phyloP scores from a whole-genome alignment of 352 stramenopile genomes.

The Pythium guiyangense region DNA sequence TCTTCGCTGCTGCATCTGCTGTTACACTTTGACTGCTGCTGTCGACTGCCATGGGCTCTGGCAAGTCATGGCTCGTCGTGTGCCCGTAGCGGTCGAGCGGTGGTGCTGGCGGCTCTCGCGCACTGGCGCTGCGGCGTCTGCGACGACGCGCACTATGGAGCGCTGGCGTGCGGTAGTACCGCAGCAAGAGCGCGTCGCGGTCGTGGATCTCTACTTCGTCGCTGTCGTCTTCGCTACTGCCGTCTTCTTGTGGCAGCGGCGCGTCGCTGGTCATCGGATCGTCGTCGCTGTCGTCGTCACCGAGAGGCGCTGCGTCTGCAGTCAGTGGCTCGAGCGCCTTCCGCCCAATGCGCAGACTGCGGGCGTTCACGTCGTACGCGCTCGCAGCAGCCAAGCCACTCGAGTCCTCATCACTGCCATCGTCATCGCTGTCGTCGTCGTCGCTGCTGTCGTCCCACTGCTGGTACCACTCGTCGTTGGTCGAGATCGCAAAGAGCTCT shows the following conservation, averaged over 20 bases:
- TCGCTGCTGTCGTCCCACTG: constrained; percentile 53
- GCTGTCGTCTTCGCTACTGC: background rate
- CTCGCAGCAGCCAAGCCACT: background rate
- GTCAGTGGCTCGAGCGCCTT: background rate
- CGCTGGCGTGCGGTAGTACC: constrained; percentile 28
- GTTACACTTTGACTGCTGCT: background rate
- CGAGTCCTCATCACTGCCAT: background rate
- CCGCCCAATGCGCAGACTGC: background rate
- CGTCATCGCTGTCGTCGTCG: constrained; percentile 4
- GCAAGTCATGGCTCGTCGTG: background rate
- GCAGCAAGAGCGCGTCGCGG: constrained; percentile 33
- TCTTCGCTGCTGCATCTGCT: background rate
- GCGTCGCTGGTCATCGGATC: background rate
- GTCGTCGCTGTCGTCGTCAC: constrained; percentile 15
- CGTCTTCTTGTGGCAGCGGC: background rate
- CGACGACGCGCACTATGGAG: no score
- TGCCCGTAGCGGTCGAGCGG: no score
- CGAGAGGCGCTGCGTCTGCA: no score
- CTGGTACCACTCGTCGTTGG: constrained; percentile 65
- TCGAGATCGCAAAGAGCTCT: constrained; percentile 60
- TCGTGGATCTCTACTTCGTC: constrained; percentile 4
- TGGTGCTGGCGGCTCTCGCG: no score
- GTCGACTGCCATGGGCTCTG: constrained; percentile 7
- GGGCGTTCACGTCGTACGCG: background rate
- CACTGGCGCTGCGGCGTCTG: no score